Conservation (phyloP, 179 eudicot genomes). For the Corrigiola litoralis region DNA sequence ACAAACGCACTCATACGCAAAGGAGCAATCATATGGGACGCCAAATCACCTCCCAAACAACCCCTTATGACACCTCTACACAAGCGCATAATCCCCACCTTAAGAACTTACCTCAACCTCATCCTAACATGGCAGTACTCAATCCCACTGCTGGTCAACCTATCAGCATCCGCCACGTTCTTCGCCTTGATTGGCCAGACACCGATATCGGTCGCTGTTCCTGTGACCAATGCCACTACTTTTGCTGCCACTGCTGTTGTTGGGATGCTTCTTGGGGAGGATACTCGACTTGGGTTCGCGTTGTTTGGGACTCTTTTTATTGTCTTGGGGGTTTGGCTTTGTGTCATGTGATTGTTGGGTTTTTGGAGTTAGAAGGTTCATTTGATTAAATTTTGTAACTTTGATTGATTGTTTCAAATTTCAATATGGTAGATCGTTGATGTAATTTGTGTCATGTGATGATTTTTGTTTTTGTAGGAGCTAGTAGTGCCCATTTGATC, state of each 20-base stretch:
- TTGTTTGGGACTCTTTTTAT: slow-evolving; percentile 55
- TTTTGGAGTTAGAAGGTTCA: too few relatives aligned
- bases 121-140: slow-evolving; percentile 74
- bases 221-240: slow-evolving; percentile 69
- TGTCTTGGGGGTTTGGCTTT: slow-evolving; percentile 39
- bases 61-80: slow-evolving; percentile 9
- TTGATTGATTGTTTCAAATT: too few relatives aligned
- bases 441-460: too few relatives aligned
- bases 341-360: slow-evolving; percentile 30
- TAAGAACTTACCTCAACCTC: slow-evolving; percentile 54
- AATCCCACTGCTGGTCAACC: slow-evolving; percentile 51
- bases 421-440: too few relatives aligned
- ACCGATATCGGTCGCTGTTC: slow-evolving; percentile 63
- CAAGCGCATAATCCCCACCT: slow-evolving; percentile 20
- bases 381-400: too few relatives aligned
- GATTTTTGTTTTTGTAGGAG: too few relatives aligned
- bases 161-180: slow-evolving; percentile 67
- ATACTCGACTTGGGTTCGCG: slow-evolving; percentile 41
- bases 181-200: slow-evolving; percentile 55
- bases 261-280: slow-evolving; percentile 56
- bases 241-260: slow-evolving; percentile 64
- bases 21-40: slow-evolving; percentile 71
- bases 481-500: too few relatives aligned
- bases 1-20: slow-evolving; percentile 80
- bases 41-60: slow-evolving; percentile 25